Evolutionary conservation across 768 basidiomycete genomes (phyloP).

Genomic region (Mycena kentingensis): DNA sequence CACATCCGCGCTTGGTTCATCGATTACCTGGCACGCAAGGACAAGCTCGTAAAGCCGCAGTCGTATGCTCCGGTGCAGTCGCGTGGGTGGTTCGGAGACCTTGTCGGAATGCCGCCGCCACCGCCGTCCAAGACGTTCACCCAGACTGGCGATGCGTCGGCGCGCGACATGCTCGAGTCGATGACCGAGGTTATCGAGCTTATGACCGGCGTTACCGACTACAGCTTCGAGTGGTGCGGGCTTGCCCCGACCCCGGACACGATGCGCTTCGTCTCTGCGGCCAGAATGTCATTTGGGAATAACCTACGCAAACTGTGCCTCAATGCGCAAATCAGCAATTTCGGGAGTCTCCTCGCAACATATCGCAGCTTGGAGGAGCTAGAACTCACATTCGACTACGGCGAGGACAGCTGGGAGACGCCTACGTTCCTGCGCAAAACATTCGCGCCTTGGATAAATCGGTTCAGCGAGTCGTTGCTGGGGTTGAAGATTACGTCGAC

Average conservation of each 20-base stretch:
- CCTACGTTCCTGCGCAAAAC: slow-evolving; percentile 23
- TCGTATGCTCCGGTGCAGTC: neutral
- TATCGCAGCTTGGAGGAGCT: slow-evolving; percentile 37
- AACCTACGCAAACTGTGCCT: slow-evolving; percentile 38
- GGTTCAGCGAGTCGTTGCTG: slow-evolving; percentile 28
- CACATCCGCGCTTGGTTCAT: slow-evolving; percentile 45
- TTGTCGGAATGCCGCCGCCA: slow-evolving; percentile 1
- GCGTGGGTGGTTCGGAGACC: slow-evolving; percentile 8
- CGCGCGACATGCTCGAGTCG: slow-evolving; percentile 28
- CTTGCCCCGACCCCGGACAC: slow-evolving; percentile 35
- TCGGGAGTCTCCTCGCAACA: slow-evolving; percentile 21
- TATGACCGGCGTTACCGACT: slow-evolving; percentile 37
- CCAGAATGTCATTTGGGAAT: slow-evolving; percentile 29
- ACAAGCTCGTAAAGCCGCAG: neutral
- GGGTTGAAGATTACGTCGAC: slow-evolving; percentile 37
- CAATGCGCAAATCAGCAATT: slow-evolving; percentile 30
- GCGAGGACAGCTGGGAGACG: neutral
- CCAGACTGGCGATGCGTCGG: slow-evolving; percentile 5
- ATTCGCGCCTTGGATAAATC: slow-evolving; percentile 36
- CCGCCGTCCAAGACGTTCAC: slow-evolving; percentile 5
- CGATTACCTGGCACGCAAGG: slow-evolving; percentile 30
- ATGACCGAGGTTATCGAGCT: slow-evolving; percentile 36
- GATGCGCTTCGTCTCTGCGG: slow-evolving; percentile 30
- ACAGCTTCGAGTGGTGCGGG: slow-evolving; percentile 42
- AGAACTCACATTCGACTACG: slow-evolving; percentile 38